These are phyloP conservation scores for Ceraceosorus bombacis DNA, from an alignment of 1,284 basidiomycete species.

Conservation along the genomic window DNA sequence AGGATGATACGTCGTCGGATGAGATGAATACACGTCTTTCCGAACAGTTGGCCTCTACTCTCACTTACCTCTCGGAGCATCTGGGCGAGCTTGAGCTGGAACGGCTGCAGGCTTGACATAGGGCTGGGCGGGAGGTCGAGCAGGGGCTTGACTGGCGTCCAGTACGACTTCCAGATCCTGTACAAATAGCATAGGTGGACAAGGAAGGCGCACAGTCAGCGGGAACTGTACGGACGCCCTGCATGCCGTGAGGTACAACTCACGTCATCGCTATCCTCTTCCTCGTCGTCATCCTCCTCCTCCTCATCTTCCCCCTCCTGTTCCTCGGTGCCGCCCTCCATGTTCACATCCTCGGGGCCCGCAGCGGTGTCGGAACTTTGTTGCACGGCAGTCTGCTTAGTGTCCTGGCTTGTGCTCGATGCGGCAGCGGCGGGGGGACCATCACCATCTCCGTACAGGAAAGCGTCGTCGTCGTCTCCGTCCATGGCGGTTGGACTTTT, in stretches of 20 bases:
- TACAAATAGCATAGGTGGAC: not conserved
- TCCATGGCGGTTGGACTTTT: slow-evolving; percentile 6
- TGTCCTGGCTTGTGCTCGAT: too few species aligned
- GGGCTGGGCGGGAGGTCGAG: slow-evolving; percentile 26
- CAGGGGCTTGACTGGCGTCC: slow-evolving; percentile 34
- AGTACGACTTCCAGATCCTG: slow-evolving; percentile 49
- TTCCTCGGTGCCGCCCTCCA: slow-evolving; percentile 47
- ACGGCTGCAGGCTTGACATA: slow-evolving; percentile 14
- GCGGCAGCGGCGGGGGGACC: not conserved
- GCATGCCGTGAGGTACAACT: slow-evolving; percentile 12
- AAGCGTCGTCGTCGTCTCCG: slow-evolving; percentile 34
- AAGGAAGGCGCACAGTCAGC: not conserved
- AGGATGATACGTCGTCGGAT: not conserved
- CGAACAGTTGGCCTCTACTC: not conserved
- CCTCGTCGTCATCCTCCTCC: slow-evolving; percentile 29
- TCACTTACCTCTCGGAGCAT: not conserved
- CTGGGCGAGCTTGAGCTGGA: slow-evolving; percentile 10
- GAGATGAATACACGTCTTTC: slow-evolving; percentile 1
- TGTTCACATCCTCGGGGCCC: slow-evolving; percentile 43
- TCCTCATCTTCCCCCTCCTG: slow-evolving; percentile 52
- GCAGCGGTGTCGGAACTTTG: too few species aligned
- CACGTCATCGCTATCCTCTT: slow-evolving; percentile 50
- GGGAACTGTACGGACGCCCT: not conserved
- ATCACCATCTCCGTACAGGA: slow-evolving; percentile 25
- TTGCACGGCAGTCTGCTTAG: too few species aligned